A percentile compares a stretch with the other conserved stretches of the same genome.
Conservation (phyloP, 2,329 filamentous ascomycete species). For the Penicillium sp. region DNA sequence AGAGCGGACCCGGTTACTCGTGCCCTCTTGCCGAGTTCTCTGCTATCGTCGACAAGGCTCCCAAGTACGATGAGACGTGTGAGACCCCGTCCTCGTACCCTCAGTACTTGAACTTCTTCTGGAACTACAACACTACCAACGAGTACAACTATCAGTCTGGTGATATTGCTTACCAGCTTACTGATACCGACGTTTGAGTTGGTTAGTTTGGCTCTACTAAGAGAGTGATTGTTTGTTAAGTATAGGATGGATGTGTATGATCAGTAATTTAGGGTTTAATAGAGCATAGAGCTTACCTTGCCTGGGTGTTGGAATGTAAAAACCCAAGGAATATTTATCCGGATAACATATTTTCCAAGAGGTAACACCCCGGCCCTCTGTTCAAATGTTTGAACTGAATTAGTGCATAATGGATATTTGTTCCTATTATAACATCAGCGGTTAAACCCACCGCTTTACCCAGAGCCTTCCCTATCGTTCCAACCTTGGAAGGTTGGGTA, state of each 20-base stretch:
- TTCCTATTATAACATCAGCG: too few relatives aligned
- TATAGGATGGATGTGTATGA: not conserved
- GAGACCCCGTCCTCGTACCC: constrained; percentile 3
- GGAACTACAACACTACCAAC: constrained; percentile 16
- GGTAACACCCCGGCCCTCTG: too few relatives aligned
- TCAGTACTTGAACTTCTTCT: constrained; percentile 15
- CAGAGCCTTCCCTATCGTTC: too few relatives aligned
- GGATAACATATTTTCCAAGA: too few relatives aligned
- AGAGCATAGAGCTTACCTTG: not conserved
- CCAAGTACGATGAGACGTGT: not conserved
- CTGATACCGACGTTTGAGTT: not conserved
- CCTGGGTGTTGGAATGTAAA: too few relatives aligned
- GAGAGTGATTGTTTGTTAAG: not conserved
- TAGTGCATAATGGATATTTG: too few relatives aligned
- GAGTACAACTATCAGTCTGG: not conserved
- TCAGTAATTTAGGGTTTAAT: not conserved
- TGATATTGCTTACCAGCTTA: not conserved
- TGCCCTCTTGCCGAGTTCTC: constrained; percentile 10
- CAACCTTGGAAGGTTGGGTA: too few relatives aligned
- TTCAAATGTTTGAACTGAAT: too few relatives aligned
- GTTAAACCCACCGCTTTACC: too few relatives aligned
- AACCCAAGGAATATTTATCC: too few relatives aligned
- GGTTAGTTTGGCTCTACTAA: not conserved
- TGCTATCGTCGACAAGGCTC: constrained; percentile 4
- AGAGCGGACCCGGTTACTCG: constrained; percentile 16